phyloP scores from a whole-genome alignment of 139 green algal genomes.

The Micromonas commoda region DNA sequence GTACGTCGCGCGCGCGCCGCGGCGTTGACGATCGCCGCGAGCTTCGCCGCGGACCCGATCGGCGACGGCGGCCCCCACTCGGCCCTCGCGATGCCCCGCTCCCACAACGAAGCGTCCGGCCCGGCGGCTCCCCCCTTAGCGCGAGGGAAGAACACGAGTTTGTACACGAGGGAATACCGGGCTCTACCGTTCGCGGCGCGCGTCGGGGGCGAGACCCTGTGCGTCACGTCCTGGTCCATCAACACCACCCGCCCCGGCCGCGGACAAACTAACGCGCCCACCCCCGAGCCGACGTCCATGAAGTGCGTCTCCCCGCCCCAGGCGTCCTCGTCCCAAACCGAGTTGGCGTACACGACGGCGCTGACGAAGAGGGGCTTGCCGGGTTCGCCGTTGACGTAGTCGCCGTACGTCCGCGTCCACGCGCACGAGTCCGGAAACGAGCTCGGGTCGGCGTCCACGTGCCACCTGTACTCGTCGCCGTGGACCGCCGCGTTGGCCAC shows the following conservation, averaged over 20 bases:
- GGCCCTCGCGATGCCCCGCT: background rate
- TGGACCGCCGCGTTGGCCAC: constrained; percentile 3
- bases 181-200: background rate
- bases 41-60: background rate
- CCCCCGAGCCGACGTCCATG: background rate
- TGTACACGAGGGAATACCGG: constrained; percentile 2
- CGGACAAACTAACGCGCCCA: background rate
- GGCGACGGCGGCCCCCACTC: background rate
- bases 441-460: background rate
- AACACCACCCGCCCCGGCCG: constrained; percentile 14
- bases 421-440: background rate
- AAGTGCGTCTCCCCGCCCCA: constrained; percentile 22
- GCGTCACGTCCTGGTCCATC: constrained; percentile 18
- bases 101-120: background rate
- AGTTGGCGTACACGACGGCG: constrained; percentile 6
- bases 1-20: background rate
- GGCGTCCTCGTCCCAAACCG: background rate
- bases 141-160: background rate
- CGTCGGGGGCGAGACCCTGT: constrained; percentile 6
- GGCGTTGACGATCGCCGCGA: background rate
- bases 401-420: background rate
- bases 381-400: constrained; percentile 10
- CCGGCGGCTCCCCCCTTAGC: background rate
- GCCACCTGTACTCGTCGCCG: background rate
- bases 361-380: constrained; percentile 15